Percentiles rank a stretch among this genome's conserved stretches.
Conservation (phyloP, 2,329 filamentous ascomycete species). For the Diaporthe citriasiana region DNA sequence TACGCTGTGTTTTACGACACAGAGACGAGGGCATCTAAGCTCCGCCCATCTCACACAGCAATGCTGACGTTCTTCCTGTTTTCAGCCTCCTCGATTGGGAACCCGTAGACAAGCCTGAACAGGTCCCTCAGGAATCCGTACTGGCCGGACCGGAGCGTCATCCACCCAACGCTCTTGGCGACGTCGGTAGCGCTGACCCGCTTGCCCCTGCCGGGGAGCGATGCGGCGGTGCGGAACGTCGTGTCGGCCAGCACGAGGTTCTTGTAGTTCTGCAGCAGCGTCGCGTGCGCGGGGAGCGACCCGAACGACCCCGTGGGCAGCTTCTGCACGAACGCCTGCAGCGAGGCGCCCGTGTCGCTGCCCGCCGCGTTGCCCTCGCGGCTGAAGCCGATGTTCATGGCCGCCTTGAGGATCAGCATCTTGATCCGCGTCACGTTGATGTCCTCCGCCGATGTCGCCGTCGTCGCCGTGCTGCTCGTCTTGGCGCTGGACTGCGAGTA, state of each 20-base stretch:
- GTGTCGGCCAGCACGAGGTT: slow-evolving; percentile 82
- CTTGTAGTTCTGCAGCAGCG: slow-evolving; percentile 84
- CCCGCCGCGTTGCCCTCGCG: slow-evolving; percentile 60
- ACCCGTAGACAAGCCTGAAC: slow-evolving; percentile 87
- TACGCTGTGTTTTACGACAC: no score
- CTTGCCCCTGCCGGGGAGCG: slow-evolving; percentile 70
- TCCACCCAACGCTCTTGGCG: slow-evolving; percentile 82
- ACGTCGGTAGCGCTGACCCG: slow-evolving; percentile 80
- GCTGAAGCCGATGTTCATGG: slow-evolving; percentile 85
- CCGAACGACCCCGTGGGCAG: slow-evolving; percentile 86
- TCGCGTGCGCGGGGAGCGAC: slow-evolving; percentile 75
- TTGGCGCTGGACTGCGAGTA: slow-evolving; percentile 80
- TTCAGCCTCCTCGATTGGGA: slow-evolving; percentile 83
- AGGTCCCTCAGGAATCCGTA: slow-evolving; percentile 87
- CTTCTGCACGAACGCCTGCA: slow-evolving; percentile 83
- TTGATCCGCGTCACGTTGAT: slow-evolving; percentile 83
- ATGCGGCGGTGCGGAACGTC: slow-evolving; percentile 69
- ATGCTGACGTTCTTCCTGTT: slow-evolving; percentile 76
- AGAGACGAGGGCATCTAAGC: no score
- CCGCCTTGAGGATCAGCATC: slow-evolving; percentile 84
- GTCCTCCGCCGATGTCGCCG: slow-evolving; percentile 78
- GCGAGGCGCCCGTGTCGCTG: slow-evolving; percentile 60
- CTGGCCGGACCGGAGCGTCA: slow-evolving; percentile 76
- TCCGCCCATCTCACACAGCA: slow-evolving; percentile 57
- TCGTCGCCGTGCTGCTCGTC: slow-evolving; percentile 80